Evolutionary conservation across 1,284 basidiomycete genomes (phyloP), one percentile per base, ranked within the genome.

Genomic region (Pascua guehoae): DNA sequence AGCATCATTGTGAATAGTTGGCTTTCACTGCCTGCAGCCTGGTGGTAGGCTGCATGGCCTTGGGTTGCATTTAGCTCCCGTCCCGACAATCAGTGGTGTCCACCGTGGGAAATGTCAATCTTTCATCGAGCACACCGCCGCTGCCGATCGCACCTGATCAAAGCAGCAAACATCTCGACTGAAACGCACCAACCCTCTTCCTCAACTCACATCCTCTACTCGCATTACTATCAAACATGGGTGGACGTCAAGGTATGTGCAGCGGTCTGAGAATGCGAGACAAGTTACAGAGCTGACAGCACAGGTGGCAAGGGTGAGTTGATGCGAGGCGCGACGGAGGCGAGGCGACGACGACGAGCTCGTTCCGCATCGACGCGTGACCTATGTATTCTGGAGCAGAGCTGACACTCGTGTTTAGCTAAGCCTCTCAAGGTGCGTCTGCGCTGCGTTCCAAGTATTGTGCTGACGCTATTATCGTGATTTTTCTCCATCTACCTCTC

Each of bases 401-500:
- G 44, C 58, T 54, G 50, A 58, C 41, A 7, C 24, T 32, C 17
- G 17, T 15, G 37, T 37, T 8, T 38, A 63, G 62, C 60, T 51
- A 63, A 63, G 61, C 65, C 65, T 41, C 56, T 66, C 18, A 64
- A 66, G 63, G 63, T 64, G 39, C 4, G 62, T 58, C 45, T 11
- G 24, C 36, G n/a, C 12, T 9, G 32, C 8, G 14, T 17, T 39
- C 24, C 24, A 7, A 32, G 42, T 15, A 15, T 12, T 2, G 12
- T 12, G 17, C 38, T 18, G 43, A 40, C 17, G 15, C 12, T 43
- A 38, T 17, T 18, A 12, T 39, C 37, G 18, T 37, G 18, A 43
- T 1, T 36, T 42, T 32, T 41, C 38, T 24, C 44, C 18, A 32
- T 41, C 38, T 4, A 16, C 38, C 39, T 48, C 24, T n/a, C 14